These are phyloP conservation scores for Aspergillus transmontanensis DNA, from an alignment of 2,329 filamentous ascomycete species.

Conservation along the genomic window DNA sequence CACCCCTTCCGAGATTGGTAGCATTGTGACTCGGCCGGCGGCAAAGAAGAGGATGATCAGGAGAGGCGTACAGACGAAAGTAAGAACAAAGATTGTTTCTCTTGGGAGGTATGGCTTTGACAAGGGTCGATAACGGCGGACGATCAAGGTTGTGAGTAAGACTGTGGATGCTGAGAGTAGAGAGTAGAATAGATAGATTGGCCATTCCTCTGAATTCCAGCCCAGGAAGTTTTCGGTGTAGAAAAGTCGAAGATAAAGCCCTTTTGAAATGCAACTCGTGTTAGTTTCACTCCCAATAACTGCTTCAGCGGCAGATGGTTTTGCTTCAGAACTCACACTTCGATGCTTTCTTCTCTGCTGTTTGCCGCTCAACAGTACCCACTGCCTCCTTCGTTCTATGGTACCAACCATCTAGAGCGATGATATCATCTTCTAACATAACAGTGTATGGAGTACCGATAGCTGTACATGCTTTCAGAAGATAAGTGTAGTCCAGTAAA, in stretches of 20 bases:
- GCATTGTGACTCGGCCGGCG: constrained; percentile 43
- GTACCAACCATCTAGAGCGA: constrained; percentile 53
- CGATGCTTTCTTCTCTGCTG: constrained; percentile 25
- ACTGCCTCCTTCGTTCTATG: constrained; percentile 43
- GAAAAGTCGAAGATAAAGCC: constrained; percentile 51
- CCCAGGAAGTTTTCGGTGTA: constrained; percentile 50
- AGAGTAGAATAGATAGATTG: constrained; percentile 39
- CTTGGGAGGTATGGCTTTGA: constrained; percentile 21
- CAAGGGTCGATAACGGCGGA: constrained; percentile 12
- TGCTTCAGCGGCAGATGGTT: background rate
- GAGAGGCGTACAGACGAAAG: constrained; percentile 31
- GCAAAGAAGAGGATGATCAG: constrained; percentile 44
- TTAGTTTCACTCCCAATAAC: background rate
- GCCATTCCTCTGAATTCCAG: constrained; percentile 50
- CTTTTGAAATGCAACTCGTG: constrained; percentile 11
- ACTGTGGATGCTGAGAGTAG: constrained; percentile 17
- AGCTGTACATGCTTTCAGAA: constrained; percentile 44
- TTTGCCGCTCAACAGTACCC: constrained; percentile 34
- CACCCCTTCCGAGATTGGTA: constrained; percentile 39
- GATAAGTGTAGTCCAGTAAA: constrained; percentile 48
- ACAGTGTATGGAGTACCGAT: constrained; percentile 43
- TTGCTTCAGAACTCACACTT: constrained; percentile 20
- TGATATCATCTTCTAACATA: constrained; percentile 52
- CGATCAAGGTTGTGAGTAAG: background rate
- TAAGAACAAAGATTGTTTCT: constrained; percentile 27